Conservation (phyloP, 345 rosid species). For the Ceriops tagal region DNA sequence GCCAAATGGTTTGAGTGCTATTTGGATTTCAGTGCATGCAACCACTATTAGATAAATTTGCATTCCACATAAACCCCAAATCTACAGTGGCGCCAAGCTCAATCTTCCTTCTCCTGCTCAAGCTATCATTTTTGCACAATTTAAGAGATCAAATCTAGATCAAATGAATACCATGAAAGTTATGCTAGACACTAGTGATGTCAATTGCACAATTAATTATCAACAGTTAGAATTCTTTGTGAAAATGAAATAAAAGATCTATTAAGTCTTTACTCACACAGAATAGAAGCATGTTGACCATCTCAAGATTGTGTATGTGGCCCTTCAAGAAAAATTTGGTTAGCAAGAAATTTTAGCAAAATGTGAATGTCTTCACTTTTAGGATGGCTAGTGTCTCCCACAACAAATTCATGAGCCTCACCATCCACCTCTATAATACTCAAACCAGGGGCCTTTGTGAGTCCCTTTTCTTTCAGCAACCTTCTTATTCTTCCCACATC, state of each 20-base stretch:
- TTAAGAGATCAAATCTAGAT: no score
- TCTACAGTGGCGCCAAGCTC: not conserved
- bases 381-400: slow-evolving; percentile 17
- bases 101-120: not conserved
- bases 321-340: slow-evolving; percentile 15
- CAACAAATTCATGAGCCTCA: slow-evolving; percentile 16
- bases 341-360: slow-evolving; percentile 5
- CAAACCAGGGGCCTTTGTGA: slow-evolving; percentile 33
- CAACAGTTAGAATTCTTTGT: not conserved
- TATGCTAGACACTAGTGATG: no score
- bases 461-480: slow-evolving; percentile 38
- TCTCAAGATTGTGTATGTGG: not conserved
- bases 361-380: slow-evolving; percentile 11
- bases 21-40: not conserved
- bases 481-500: slow-evolving; percentile 38
- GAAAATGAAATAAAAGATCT: not conserved
- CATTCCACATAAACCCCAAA: not conserved
- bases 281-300: not conserved
- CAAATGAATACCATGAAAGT: no score
- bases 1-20: not conserved
- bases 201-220: no score
- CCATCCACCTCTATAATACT: slow-evolving; percentile 29
- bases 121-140: no score
- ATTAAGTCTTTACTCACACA: not conserved
- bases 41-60: not conserved